These are phyloP conservation scores for Ophidiomyces ophidiicola DNA, from an alignment of 2,329 filamentous ascomycete species.

Conservation along the genomic window DNA sequence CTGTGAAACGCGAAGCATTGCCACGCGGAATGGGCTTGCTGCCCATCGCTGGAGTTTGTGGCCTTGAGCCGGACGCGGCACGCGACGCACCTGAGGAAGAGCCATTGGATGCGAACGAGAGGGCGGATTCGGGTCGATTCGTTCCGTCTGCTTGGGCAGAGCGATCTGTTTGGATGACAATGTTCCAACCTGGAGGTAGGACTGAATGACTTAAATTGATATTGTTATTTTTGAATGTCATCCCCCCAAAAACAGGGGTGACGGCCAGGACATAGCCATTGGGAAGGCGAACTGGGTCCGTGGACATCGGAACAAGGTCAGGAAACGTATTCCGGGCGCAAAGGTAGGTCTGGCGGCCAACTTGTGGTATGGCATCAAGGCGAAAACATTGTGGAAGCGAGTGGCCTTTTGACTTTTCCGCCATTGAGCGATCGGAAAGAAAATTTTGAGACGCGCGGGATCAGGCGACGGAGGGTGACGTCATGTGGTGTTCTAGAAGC, in stretches of 20 bases:
- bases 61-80: slow-evolving; percentile 5
- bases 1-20: slow-evolving; percentile 49
- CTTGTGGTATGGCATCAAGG: too few species aligned
- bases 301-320: slow-evolving; percentile 8
- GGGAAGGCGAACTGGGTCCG: slow-evolving; percentile 48
- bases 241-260: slow-evolving; percentile 76
- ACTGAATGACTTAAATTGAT: slow-evolving; percentile 55
- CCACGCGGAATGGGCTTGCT: slow-evolving; percentile 20
- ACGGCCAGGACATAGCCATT: slow-evolving; percentile 78
- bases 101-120: background rate
- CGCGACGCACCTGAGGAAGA: background rate
- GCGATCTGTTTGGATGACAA: slow-evolving; percentile 55
- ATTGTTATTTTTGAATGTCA: slow-evolving; percentile 77
- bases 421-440: too few species aligned
- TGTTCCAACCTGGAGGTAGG: slow-evolving; percentile 71
- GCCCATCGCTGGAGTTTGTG: background rate
- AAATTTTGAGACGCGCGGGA: too few species aligned
- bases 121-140: slow-evolving; percentile 7
- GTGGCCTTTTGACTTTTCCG: too few species aligned
- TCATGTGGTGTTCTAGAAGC: too few species aligned
- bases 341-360: too few species aligned
- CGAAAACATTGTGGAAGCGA: too few species aligned
- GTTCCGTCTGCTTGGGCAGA: slow-evolving; percentile 15
- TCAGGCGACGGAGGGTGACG: too few species aligned
- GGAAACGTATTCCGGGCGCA: too few species aligned